These are phyloP conservation scores for Heterobasidion parviporum DNA, from an alignment of 1,284 basidiomycete genomes.

Conservation along the genomic window DNA sequence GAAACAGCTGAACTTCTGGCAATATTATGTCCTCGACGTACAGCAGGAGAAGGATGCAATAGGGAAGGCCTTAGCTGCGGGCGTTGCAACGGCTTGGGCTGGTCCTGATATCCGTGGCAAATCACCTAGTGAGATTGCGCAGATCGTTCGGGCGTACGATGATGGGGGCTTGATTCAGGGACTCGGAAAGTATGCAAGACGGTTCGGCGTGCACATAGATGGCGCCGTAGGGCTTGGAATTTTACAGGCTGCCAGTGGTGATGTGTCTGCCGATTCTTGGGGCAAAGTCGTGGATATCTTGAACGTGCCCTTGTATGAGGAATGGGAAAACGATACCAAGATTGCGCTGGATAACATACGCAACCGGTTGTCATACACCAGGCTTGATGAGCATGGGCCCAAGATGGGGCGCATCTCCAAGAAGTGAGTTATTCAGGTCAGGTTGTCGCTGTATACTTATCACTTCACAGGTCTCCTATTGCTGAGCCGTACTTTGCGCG, in stretches of 20 bases:
- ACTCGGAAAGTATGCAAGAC: slow-evolving; percentile 51
- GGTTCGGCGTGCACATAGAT: slow-evolving; percentile 63
- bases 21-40: slow-evolving; percentile 85
- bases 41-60: slow-evolving; percentile 48
- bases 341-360: slow-evolving; percentile 69
- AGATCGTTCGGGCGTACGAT: slow-evolving; percentile 30
- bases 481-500: slow-evolving; percentile 90
- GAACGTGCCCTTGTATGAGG: slow-evolving; percentile 81
- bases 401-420: slow-evolving; percentile 76
- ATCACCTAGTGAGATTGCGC: slow-evolving; percentile 60
- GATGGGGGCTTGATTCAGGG: slow-evolving; percentile 19
- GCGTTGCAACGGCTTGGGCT: slow-evolving; percentile 42
- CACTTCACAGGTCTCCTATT: slow-evolving; percentile 56
- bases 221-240: slow-evolving; percentile 57
- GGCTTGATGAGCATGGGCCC: slow-evolving; percentile 78
- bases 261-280: slow-evolving; percentile 65
- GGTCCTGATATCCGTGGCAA: slow-evolving; percentile 51
- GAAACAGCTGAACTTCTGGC: slow-evolving; percentile 72
- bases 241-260: slow-evolving; percentile 45
- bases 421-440: slow-evolving; percentile 37
- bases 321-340: slow-evolving; percentile 78
- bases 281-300: slow-evolving; percentile 71
- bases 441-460: slow-evolving; percentile 3
- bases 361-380: slow-evolving; percentile 72
- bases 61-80: slow-evolving; percentile 38